Base-by-base conservation (phyloP, 2,329 filamentous ascomycete species). In the Graphium sp. region DNA sequence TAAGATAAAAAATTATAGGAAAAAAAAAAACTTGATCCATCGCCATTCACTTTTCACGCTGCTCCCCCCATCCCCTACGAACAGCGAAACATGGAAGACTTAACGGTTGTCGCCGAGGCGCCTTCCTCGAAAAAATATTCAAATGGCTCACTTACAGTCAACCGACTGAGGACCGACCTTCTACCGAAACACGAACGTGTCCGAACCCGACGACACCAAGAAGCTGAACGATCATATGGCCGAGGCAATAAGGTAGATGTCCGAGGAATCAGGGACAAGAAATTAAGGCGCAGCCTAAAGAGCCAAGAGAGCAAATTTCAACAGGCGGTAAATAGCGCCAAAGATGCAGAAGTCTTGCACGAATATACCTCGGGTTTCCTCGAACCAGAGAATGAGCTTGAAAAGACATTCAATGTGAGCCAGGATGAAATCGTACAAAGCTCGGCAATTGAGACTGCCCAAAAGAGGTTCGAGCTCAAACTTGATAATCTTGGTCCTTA, bases 291-390 rank as follows among this genome's bases (percentile, higher is more conserved):
- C 9, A 92, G 82, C 38, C 56, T 98, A 28, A 76, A 74, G 45
- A 62, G 62, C 2, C 64, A 94, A 25, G 89, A 98, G 48, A 58
- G 59, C 34, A 89, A 89, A 50, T 87, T 84, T 53, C 71, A 84
- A 43, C 68, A 77, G 41, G 87, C 87, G 2, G 60, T 79, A 1
- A 52, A 91, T 20, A 76, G 80, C 49, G 84, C 89, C 11, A 92
- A 93, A 53, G 87, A 94, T 60, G 83, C 87, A 14, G 89, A 98
- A 54, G 89, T 98, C 32, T 57, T 98, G 41, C 68, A 92, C 31
- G 87, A 95, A 52, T 82, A 93, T 48, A 70, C 75, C 6, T 59
- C 67, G 8, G 89, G 89, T 6, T 91, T 92, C 42, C 59, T 98
- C 32, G 82, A 95, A 51, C 66, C 87, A 2, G 89, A 98, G 49